Base-by-base conservation (phyloP, 208 protist species). In the Acanthamoeba quina region DNA sequence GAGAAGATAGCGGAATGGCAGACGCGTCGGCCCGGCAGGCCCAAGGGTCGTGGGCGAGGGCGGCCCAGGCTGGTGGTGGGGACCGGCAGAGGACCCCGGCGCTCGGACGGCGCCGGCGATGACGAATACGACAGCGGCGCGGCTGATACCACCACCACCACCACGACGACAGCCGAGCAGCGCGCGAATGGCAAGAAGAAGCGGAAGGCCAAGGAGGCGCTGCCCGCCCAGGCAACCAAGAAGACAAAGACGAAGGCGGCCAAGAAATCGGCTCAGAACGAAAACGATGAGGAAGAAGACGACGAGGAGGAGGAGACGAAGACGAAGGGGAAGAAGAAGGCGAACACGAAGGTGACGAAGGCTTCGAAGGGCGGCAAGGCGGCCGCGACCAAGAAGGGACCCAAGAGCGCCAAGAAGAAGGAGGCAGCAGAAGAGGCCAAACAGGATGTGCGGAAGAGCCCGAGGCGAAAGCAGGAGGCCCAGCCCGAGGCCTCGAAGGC, bases 21-120 rank as follows among this genome's bases (percentile, higher is more conserved):
- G 29, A 86, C 41, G 17, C 78, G 29, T 24, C 72, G 72, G 15
- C 24, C 72, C 0, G 72, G 72, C 2, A 21, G 41, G 9, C 72
- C 72, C 24, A 82, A 82, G 26, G 41, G 72, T 1, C 72, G 72
- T 29, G 72, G 72, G 24, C 19, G 5, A n/a, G 72, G 72, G 31
- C 21, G 37, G 10, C 72, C 72, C n/a, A n/a, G 72, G 41, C 72
- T 82, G 24, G 72, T 82, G 72, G 24, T 29, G 72, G 72, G 72
- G 5, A 82, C 72, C 24, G 72, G 72, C 34, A 44, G 72, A 82
- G 72, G 72, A 10, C 72, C 72, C 15, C 72, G 72, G 19, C 68
- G 37, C 19, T 19, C 68, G 29, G 31, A 44, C 31, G 49, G 70
- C 17, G 17, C 2, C 41, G 37, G 24, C 72, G 37, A 44, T 11